phyloP scores from a whole-genome alignment of 2,329 filamentous ascomycete genomes.

The Aschersonia sp. region DNA sequence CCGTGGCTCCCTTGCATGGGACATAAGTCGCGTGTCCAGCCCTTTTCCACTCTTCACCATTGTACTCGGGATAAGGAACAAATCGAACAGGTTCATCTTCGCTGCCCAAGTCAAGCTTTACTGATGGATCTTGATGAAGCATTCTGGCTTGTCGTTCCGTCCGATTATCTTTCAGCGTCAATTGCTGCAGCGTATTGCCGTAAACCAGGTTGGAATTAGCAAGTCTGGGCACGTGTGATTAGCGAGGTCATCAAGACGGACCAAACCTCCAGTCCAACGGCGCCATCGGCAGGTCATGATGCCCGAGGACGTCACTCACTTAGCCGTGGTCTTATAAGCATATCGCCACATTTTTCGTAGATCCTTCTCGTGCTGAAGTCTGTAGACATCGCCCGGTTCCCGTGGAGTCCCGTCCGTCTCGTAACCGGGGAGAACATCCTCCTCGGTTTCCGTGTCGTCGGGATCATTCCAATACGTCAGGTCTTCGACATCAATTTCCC shows the following conservation, averaged over 20 bases:
- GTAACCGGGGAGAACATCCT: slow-evolving; percentile 19
- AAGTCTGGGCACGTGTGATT: slow-evolving; percentile 13
- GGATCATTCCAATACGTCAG: slow-evolving; percentile 20
- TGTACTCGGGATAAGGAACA: slow-evolving; percentile 60
- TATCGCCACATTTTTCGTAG: slow-evolving; percentile 25
- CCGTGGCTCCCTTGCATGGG: slow-evolving; percentile 50
- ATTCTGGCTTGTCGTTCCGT: slow-evolving; percentile 14
- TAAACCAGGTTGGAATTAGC: slow-evolving; percentile 38
- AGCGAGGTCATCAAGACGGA: neutral
- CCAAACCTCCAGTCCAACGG: neutral
- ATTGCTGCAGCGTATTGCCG: slow-evolving; percentile 35
- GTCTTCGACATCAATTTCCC: slow-evolving; percentile 21
- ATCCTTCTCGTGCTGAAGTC: slow-evolving; percentile 27
- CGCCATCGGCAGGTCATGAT: neutral
- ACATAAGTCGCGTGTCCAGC: slow-evolving; percentile 42
- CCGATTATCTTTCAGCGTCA: slow-evolving; percentile 26
- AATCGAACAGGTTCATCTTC: slow-evolving; percentile 40
- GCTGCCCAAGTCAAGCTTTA: slow-evolving; percentile 21
- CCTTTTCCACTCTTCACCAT: slow-evolving; percentile 43
- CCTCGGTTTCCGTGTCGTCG: slow-evolving; percentile 18
- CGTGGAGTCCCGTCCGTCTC: slow-evolving; percentile 21
- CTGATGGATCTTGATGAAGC: slow-evolving; percentile 18
- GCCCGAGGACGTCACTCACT: slow-evolving; percentile 16
- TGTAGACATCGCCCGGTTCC: slow-evolving; percentile 16
- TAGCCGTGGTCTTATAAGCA: slow-evolving; percentile 22